phyloP scores from a whole-genome alignment of 2,329 filamentous ascomycete genomes.

The Colletotrichum caudatum region DNA sequence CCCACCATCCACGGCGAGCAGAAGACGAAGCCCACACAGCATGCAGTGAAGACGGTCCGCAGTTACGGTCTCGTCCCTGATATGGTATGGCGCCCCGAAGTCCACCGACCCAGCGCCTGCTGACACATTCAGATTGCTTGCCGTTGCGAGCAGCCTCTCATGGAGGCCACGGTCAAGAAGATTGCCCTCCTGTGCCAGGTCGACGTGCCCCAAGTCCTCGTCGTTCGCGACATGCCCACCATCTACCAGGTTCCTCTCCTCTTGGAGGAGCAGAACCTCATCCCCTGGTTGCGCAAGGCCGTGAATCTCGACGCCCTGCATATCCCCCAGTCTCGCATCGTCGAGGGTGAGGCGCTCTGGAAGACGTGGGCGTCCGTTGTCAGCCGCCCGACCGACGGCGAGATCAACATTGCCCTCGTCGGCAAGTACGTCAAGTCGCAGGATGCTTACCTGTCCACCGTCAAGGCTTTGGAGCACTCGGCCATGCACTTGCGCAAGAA shows the following conservation, averaged over 20 bases:
- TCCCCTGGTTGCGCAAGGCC: constrained; percentile 73
- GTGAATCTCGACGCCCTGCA: constrained; percentile 72
- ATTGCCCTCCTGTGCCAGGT: constrained; percentile 92
- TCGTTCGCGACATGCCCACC: constrained; percentile 88
- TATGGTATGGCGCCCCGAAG: constrained; percentile 62
- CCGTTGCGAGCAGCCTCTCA: constrained; percentile 83
- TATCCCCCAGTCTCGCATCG: constrained; percentile 65
- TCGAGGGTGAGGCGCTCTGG: constrained; percentile 74
- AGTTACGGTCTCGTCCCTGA: constrained; percentile 82
- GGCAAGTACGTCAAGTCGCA: constrained; percentile 91
- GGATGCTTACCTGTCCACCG: constrained; percentile 86
- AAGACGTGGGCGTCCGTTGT: constrained; percentile 70
- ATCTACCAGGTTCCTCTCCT: constrained; percentile 97
- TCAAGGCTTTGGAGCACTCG: constrained; percentile 90
- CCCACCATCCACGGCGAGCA: constrained; percentile 79
- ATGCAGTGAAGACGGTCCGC: constrained; percentile 85
- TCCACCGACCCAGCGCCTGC: not conserved
- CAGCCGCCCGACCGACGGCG: constrained; percentile 73
- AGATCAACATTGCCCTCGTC: constrained; percentile 87
- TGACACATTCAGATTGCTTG: constrained; percentile 78
- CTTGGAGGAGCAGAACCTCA: constrained; percentile 82
- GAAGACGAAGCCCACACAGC: constrained; percentile 98
- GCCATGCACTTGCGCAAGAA: constrained; percentile 87
- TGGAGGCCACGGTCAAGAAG: constrained; percentile 81
- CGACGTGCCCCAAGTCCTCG: constrained; percentile 84